Conservation (phyloP, 139 green algal genomes). For the Edaphochlamys debaryana region DNA sequence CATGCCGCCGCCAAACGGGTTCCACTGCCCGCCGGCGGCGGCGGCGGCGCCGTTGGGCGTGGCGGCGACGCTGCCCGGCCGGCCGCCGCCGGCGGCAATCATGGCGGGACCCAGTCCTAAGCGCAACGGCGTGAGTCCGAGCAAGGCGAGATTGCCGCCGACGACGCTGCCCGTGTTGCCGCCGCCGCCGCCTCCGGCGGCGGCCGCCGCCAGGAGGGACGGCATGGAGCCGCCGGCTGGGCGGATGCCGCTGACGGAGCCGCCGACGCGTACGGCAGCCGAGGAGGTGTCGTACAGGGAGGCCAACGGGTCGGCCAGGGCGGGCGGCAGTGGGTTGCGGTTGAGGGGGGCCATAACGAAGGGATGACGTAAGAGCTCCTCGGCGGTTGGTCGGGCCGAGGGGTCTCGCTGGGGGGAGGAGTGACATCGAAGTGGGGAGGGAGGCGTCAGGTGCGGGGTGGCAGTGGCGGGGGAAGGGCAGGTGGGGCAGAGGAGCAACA, state of each 20-base stretch:
- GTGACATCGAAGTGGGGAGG: not conserved
- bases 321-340: slow-evolving; percentile 11
- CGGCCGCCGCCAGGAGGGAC: too few species aligned
- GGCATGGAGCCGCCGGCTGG: not conserved
- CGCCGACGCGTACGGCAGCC: not conserved
- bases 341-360: slow-evolving; percentile 56
- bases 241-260: not conserved
- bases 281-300: not conserved
- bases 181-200: not conserved
- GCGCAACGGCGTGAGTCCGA: not conserved
- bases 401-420: slow-evolving; percentile 52
- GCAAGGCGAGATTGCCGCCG: not conserved
- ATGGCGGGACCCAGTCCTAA: not conserved
- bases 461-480: too few species aligned
- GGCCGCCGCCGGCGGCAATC: not conserved
- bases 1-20: not conserved
- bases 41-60: not conserved
- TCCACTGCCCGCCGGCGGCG: not conserved
- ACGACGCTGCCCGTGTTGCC: not conserved
- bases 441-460: too few species aligned
- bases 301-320: not conserved
- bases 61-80: not conserved
- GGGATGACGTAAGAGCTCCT: slow-evolving; percentile 69
- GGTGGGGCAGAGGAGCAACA: not conserved
- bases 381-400: slow-evolving; percentile 58